Base-by-base conservation (phyloP, 257 asterid species). In the Solanum raphanifolium region DNA sequence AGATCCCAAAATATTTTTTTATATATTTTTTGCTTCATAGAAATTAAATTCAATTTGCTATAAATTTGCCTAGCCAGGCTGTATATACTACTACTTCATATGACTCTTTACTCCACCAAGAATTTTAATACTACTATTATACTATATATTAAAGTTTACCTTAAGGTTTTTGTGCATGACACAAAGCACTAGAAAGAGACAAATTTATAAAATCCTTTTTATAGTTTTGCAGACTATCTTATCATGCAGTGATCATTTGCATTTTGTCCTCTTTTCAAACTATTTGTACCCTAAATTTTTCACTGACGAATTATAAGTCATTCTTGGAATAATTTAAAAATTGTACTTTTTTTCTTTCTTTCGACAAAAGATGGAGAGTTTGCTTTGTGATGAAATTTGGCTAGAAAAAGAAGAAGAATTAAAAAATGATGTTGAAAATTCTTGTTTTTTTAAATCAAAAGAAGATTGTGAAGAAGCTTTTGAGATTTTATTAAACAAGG, bases 331-430 rank as follows among this genome's bases (percentile, higher is more conserved):
- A 3, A 69, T 13, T 15, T 74, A 15, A 79, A 79, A 72, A 15
- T 43, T 79, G 27, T 25, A 43, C 18, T 3, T 15, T 4, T 41
- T 15, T 43, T 7, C 5, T 43, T 16, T 0, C 13, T n/a, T 2
- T 60, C 34, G 7, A 69, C 5, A 13, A 69, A 86, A 76, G 48
- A 90, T 93, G 95, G 94, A 92, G 27, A 91, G 88, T 88, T 87
- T 93, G 20, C 86, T 94, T 4, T 96, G 99, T 91, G 89, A 92
- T 72, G 99, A 96, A 87, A 91, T 88, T 20, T 95, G 94, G 93
- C 86, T 91, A 29, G 38, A 69, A 68, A 48, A 48, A 48, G 75
- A 68, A 68, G 75, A 13, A 69, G 75, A 7, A 29, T 13, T 69
- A 3, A 15, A 36, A 13, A 31, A 82, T 62, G 4, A 36, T 58